A percentile compares a stretch with the other conserved stretches of the same genome.
Conservation (phyloP, 2,329 filamentous ascomycete species). For the Calonectria pteridis region DNA sequence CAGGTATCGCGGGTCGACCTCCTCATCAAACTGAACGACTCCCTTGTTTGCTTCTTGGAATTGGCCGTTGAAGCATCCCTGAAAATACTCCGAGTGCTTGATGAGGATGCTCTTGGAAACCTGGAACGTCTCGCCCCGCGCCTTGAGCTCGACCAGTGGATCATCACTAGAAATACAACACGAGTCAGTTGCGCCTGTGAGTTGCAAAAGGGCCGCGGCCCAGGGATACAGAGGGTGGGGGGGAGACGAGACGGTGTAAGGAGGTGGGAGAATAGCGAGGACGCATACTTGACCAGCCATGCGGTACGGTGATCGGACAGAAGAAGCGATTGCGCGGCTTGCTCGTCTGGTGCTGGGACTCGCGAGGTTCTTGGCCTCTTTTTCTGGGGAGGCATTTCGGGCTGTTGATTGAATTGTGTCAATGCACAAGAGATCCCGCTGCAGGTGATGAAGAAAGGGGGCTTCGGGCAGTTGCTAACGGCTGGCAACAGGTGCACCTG, state of each 20-base stretch:
- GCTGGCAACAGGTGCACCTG: not conserved
- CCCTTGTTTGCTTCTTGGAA: constrained; percentile 47
- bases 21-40: constrained; percentile 45
- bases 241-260: constrained; percentile 17
- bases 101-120: constrained; percentile 48
- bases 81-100: constrained; percentile 51
- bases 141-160: constrained; percentile 47
- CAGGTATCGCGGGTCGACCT: constrained; percentile 50
- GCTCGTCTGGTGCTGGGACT: constrained; percentile 29
- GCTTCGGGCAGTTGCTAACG: not conserved
- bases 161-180: constrained; percentile 42
- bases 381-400: constrained; percentile 40
- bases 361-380: constrained; percentile 39
- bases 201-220: not conserved
- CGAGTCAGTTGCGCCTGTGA: not conserved
- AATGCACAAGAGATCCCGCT: not conserved
- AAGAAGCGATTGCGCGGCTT: constrained; percentile 41
- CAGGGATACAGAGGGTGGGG: not conserved
- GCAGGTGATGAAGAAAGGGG: not conserved
- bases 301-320: constrained; percentile 48
- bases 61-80: constrained; percentile 42
- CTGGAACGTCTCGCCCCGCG: constrained; percentile 46
- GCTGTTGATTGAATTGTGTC: not conserved
- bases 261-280: not conserved
- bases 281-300: constrained; percentile 51